Base-by-base conservation (phyloP, 129 eudicot species). In the Calendula officinalis region DNA sequence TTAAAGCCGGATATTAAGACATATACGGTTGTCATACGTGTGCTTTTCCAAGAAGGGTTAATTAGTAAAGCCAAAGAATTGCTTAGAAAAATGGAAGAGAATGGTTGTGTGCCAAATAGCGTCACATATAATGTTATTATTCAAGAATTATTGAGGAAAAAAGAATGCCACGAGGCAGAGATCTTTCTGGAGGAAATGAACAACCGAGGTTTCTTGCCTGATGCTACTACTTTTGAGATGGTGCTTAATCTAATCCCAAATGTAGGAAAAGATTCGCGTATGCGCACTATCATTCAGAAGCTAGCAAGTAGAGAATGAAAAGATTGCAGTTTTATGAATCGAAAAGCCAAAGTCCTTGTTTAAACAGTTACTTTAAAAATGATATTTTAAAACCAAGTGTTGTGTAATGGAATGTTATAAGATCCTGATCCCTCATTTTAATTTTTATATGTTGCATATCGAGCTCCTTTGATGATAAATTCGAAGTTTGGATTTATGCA, bases 1-100 rank as follows among this genome's bases (percentile, higher is more conserved):
- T 22, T 22, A 22, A 22, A 22, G 30, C 30, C 30, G 30, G 30
- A 22, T 22, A 22, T 22, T 22, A 22, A 22, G 30, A 22, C 30
- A 22, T 64, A 65, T 65, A 73, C 8, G 22, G 37, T 60, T 11
- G 56, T 73, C 64, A 64, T 66, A 64, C 47, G 11, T 36, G 78
- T 67, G 15, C 39, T 39, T 45, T 73, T 66, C 6, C 37, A 45
- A 47, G 46, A 43, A 3, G 78, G 72, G 49, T 58, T 45, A 10
- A 17, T 55, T 11, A 43, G 33, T 33, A 30, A 64, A 65, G 71
- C 67, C 4, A 56, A 61, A 67, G 60, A 53, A 34, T 43, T 56
- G 56, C 33, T 61, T 35, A 14, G 8, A 27, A 60, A 43, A 5
- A 75, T 75, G 69, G 62, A 59, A 60, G 49, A 66, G 37, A 37